A percentile compares a stretch with the other conserved stretches of the same genome.
These are phyloP conservation scores for Saposhnikovia divaricata DNA, from an alignment of 129 eudicot genomes.

Conservation along the genomic window DNA sequence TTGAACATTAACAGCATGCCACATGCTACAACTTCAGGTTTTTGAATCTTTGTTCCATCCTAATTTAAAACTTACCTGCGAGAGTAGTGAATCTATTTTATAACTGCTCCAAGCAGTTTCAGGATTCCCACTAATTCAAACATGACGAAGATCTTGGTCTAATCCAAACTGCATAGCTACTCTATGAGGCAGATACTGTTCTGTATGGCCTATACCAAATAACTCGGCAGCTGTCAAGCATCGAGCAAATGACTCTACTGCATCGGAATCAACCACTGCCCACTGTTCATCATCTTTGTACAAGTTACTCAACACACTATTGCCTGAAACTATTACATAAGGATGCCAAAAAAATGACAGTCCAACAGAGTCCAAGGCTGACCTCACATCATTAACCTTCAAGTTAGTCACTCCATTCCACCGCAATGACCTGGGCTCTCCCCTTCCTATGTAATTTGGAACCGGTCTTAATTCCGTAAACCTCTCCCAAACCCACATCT, in stretches of 20 bases:
- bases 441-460: not conserved
- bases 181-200: conserved; percentile 39
- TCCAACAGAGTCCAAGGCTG: conserved; percentile 7
- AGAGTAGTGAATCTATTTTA: no score
- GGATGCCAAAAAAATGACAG: conserved; percentile 38
- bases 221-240: conserved; percentile 24
- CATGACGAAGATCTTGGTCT: conserved; percentile 43
- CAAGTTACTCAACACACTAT: not conserved
- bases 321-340: conserved; percentile 15
- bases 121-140: not conserved
- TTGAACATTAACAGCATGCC: no score
- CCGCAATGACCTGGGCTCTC: conserved; percentile 12
- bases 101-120: conserved; percentile 26
- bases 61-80: no score
- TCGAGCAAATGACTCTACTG: conserved; percentile 24
- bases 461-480: conserved; percentile 7
- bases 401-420: not conserved
- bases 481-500: conserved; percentile 41
- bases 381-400: not conserved
- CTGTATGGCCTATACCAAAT: conserved; percentile 26
- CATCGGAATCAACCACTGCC: conserved; percentile 10
- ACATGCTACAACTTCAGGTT: no score
- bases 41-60: no score
- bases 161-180: conserved; percentile 56
- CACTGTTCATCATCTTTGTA: not conserved